Percentiles rank a stretch among this genome's conserved stretches.
Evolutionary conservation across 257 asterid genomes (phyloP).

Genomic region (Solanum ossicruentum): DNA sequence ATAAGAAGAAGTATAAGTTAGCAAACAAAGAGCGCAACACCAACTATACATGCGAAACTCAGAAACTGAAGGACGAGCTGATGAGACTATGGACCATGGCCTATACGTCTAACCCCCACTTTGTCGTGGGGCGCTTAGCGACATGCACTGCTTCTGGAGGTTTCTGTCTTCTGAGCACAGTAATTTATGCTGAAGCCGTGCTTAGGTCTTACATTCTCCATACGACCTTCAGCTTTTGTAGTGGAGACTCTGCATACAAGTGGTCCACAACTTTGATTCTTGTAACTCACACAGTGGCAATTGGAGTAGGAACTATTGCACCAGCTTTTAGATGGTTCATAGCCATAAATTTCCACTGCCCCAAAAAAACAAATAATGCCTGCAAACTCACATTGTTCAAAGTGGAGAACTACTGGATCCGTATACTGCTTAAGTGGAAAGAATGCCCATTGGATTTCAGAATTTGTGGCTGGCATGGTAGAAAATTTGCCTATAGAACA

Average conservation of each 20-base stretch:
- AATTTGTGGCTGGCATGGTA: slow-evolving; percentile 21
- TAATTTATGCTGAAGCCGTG: slow-evolving; percentile 45
- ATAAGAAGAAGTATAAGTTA: slow-evolving; percentile 21
- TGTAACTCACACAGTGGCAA: slow-evolving; percentile 39
- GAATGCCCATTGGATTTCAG: slow-evolving; percentile 38
- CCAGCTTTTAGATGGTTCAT: slow-evolving; percentile 67
- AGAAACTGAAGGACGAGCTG: slow-evolving; percentile 42
- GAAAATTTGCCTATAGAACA: slow-evolving; percentile 31
- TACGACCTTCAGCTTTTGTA: slow-evolving; percentile 39
- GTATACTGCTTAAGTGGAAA: slow-evolving; percentile 26
- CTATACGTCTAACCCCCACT: slow-evolving; percentile 69
- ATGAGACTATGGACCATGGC: slow-evolving; percentile 88
- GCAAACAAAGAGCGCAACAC: slow-evolving; percentile 26
- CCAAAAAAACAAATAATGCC: slow-evolving; percentile 16
- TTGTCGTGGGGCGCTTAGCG: slow-evolving; percentile 58
- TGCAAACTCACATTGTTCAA: slow-evolving; percentile 4
- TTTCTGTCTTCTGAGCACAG: slow-evolving; percentile 48
- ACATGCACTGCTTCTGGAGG: slow-evolving; percentile 78
- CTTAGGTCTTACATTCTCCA: slow-evolving; percentile 47
- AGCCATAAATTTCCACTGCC: slow-evolving; percentile 50
- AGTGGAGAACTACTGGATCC: slow-evolving; percentile 61
- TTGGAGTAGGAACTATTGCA: slow-evolving; percentile 50
- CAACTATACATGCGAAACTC: slow-evolving; percentile 2
- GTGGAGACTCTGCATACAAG: slow-evolving; percentile 63
- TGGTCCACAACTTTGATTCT: slow-evolving; percentile 62